Evolutionary conservation across 345 rosid species (phyloP), one percentile per base, ranked within the genome.

Genomic region (Gynandropsis gynandra): DNA sequence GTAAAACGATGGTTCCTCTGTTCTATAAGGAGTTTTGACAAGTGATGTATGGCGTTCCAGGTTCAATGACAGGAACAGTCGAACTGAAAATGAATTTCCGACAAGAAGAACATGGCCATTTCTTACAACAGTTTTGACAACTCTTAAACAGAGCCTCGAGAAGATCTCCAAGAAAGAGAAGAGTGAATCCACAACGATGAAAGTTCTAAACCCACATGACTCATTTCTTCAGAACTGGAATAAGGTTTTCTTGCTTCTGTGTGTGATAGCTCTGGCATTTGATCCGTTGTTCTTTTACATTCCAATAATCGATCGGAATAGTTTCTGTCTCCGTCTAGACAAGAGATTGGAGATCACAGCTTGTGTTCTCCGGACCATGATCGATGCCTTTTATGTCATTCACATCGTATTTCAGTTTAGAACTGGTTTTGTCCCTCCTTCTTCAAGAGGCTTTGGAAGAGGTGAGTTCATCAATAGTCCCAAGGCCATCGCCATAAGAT

Each of bases 251-350:
- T 49, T 65, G 56, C 37, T 64, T 9, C 40, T 51, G 1, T 70
- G 55, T 39, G 55, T 55, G n/a, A 60, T 60, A 2, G 74, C 74
- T 41, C 55, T 70, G 62, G 74, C 74, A 21, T 49, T 70, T 34
- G 74, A 70, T 49, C 70, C 74, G 36, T 57, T 70, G 52, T 70
- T 70, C 35, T 64, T 70, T 65, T 70, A 64, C 21, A 64, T 60
- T 54, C 74, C 74, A 0, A 42, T 59, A 1, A 66, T 70, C n/a
- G 49, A 64, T 3, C 24, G 55, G 0, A n/a, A 7, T 0, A 44
- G 14, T 1, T 53, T 52, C 46, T 70, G 74, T 56, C 66, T 70
- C 33, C 39, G 0, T 21, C 48, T 70, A 36, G 74, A 70, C 56
- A 38, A 1, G 9, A 65, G 59, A 16, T 50, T 70, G 4, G 21